Evolutionary conservation across 2,329 filamentous ascomycete genomes (phyloP).

Genomic region (Huntiella abstrusa): DNA sequence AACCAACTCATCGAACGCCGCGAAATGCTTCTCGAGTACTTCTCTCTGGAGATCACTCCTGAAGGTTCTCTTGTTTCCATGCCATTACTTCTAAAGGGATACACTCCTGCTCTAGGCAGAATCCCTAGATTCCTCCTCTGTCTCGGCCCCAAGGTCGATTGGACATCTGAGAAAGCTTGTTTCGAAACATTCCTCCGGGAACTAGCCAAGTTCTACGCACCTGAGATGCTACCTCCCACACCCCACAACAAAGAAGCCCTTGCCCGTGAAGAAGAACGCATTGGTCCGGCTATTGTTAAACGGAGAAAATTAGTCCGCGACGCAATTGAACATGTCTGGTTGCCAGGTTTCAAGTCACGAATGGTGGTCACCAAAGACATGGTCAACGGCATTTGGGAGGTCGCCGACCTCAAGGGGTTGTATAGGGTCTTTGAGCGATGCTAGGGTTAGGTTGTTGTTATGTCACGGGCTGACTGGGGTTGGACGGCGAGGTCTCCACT

Average conservation of each 20-base stretch:
- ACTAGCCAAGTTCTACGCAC: constrained; percentile 76
- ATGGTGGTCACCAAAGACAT: constrained; percentile 66
- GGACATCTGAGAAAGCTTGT: constrained; percentile 67
- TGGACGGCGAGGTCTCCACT: background rate
- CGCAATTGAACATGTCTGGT: constrained; percentile 69
- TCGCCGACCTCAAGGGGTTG: constrained; percentile 78
- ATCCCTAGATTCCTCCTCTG: constrained; percentile 74
- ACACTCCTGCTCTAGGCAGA: constrained; percentile 70
- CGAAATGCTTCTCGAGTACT: constrained; percentile 86
- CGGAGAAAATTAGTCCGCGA: constrained; percentile 52
- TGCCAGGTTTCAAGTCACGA: constrained; percentile 70
- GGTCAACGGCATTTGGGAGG: constrained; percentile 57
- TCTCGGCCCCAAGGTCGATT: constrained; percentile 74
- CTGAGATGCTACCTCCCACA: constrained; percentile 54
- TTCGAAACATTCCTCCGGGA: constrained; percentile 75
- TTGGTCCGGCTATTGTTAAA: constrained; percentile 32
- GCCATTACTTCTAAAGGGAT: constrained; percentile 74
- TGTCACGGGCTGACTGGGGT: background rate
- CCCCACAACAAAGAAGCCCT: constrained; percentile 18
- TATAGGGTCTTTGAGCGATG: constrained; percentile 93
- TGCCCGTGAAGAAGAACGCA: constrained; percentile 19
- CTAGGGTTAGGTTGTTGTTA: constrained; percentile 24
- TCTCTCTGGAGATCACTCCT: constrained; percentile 64
- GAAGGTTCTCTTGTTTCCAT: constrained; percentile 61
- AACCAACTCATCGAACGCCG: constrained; percentile 53